phyloP scores from a whole-genome alignment of 2,329 filamentous ascomycete species.

The Byssoonygena ceratinophila region DNA sequence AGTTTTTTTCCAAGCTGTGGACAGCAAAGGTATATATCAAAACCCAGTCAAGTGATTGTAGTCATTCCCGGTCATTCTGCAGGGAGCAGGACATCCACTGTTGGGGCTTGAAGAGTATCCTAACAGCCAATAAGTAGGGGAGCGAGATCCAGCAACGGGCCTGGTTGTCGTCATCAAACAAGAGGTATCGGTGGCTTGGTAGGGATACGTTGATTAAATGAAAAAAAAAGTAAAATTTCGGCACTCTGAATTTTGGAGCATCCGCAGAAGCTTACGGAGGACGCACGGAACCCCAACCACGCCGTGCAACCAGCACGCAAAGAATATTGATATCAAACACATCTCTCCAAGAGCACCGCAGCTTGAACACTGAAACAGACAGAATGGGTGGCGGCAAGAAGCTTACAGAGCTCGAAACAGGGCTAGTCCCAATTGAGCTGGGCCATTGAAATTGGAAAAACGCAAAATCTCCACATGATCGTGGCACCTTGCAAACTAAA shows the following conservation, averaged over 20 bases:
- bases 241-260: not conserved
- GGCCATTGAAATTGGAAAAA: not conserved
- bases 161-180: not conserved
- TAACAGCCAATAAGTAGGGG: not conserved
- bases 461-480: constrained; percentile 10
- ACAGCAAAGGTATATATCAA: not conserved
- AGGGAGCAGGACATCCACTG: not conserved
- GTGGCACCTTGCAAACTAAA: constrained; percentile 7
- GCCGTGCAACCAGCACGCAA: too few relatives aligned
- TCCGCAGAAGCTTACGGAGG: not conserved
- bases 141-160: not conserved
- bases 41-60: not conserved
- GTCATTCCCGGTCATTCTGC: not conserved
- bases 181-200: not conserved
- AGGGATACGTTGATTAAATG: not conserved
- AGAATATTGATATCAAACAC: too few relatives aligned
- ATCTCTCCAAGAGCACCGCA: too few relatives aligned
- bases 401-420: not conserved
- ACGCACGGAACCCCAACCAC: too few relatives aligned
- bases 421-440: constrained; percentile 6
- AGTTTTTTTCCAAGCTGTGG: not conserved
- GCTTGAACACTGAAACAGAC: too few relatives aligned
- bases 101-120: not conserved
- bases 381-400: not conserved
- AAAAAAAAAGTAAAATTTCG: not conserved